Base-by-base conservation (phyloP, 352 stramenopile genomes). In the Globisporangium yorkense region DNA sequence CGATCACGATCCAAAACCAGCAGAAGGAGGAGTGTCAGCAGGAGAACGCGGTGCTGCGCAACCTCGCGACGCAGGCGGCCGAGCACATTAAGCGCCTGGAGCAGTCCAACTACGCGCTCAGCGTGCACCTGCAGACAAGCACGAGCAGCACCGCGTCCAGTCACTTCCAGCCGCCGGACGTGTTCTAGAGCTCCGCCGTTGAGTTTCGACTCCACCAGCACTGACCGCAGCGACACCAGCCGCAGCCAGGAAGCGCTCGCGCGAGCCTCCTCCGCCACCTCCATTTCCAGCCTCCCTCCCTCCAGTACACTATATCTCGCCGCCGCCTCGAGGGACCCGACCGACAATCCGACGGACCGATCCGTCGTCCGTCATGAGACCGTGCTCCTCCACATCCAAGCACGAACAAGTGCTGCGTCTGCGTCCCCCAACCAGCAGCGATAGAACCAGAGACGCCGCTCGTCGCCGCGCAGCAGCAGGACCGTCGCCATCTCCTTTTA, bases 1-100 rank as follows among this genome's bases (percentile, higher is more conserved):
- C 85, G 21, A 84, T 95, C 55, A 77, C 68, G 50, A 95, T 95
- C 70, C 85, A 95, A 63, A 93, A 79, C 67, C 81, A 93, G 67
- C 85, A 93, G 62, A 95, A 95, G 59, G 83, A 92, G 31, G 85
- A 93, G 56, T 80, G 76, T 12, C 61, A 77, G 62, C 69, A 84
- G 16, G 85, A 95, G 57, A 93, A 92, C 68, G 50, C 63, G 18
- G 60, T 87, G 59, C 77, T 95, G 51, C 91, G 89, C 55, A 66
- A 71, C 20, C 69, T 95, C 54, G 71, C 85, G 39, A 73, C 75
- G 21, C 85, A 95, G 65, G 81, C 83, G 21, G 85, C 83, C 21
- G 85, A 95, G 56, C 83, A 93, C 65, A 95, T 95, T 45, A 90
- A 88, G 66, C 76, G 78, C 3, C 71, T 95, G 20, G 85, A 95